Percentiles rank a stretch among this genome's conserved stretches.
These are phyloP conservation scores for Podaxis sp. DNA, from an alignment of 768 basidiomycete genomes.

Conservation along the genomic window DNA sequence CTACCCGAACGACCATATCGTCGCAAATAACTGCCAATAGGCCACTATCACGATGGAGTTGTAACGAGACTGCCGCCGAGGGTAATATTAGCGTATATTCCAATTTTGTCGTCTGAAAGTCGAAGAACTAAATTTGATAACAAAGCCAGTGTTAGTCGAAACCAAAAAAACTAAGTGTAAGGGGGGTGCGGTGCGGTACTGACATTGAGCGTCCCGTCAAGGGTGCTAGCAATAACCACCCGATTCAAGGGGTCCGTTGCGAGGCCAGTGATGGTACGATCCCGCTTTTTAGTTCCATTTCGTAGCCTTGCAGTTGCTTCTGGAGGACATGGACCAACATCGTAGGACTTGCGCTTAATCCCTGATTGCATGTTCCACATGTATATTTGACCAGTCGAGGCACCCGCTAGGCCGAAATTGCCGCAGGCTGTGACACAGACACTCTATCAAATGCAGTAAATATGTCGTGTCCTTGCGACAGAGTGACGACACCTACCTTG, in stretches of 20 bases:
- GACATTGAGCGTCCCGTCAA: conserved; percentile 89
- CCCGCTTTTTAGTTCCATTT: conserved; percentile 35
- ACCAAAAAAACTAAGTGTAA: not conserved
- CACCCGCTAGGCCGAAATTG: conserved; percentile 88
- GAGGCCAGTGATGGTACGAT: conserved; percentile 74
- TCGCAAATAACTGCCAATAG: conserved; percentile 83
- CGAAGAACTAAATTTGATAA: conserved; percentile 73
- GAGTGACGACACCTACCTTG: conserved; percentile 48
- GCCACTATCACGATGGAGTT: conserved; percentile 81
- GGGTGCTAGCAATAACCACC: conserved; percentile 76
- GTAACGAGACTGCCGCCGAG: conserved; percentile 66
- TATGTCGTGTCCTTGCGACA: not conserved
- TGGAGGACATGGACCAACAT: conserved; percentile 60
- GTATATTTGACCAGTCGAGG: conserved; percentile 73
- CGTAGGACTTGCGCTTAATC: conserved; percentile 74
- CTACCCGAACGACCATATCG: conserved; percentile 78
- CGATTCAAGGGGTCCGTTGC: conserved; percentile 85
- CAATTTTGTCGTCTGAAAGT: conserved; percentile 85
- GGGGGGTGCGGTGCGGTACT: conserved; percentile 24
- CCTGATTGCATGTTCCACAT: conserved; percentile 99
- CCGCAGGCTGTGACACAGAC: conserved; percentile 94
- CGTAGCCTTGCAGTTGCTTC: conserved; percentile 47
- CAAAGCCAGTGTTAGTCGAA: not conserved
- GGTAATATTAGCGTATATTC: conserved; percentile 66
- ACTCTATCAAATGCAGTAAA: conserved; percentile 39